phyloP scores from a whole-genome alignment of 116 monocot genomes.

The Iris pallida region DNA sequence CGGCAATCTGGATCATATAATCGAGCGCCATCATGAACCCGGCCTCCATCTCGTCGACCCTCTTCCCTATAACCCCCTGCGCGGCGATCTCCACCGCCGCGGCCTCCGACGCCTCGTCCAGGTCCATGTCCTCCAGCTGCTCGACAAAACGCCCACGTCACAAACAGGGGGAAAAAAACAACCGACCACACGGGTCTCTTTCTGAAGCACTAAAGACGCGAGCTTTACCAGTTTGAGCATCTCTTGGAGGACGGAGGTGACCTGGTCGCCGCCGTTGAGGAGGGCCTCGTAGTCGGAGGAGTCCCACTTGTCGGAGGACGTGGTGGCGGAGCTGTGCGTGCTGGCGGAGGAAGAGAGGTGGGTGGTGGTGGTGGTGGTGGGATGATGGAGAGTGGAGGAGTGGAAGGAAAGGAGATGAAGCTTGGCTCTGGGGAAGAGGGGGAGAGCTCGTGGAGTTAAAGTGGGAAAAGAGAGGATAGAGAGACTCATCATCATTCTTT shows the following conservation, averaged over 20 bases:
- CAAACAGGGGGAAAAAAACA: neutral
- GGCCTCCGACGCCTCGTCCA: conserved; percentile 64
- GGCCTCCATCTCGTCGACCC: conserved; percentile 98
- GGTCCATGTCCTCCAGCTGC: conserved; percentile 87
- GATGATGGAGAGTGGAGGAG: too few relatives aligned
- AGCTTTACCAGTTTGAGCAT: conserved; percentile 71
- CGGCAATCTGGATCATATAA: conserved; percentile 81
- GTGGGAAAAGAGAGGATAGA: neutral
- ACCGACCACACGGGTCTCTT: neutral
- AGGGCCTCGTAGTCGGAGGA: conserved; percentile 49
- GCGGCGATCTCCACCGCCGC: conserved; percentile 82
- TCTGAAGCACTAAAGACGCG: too few relatives aligned
- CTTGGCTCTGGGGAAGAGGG: too few relatives aligned
- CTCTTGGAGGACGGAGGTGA: conserved; percentile 80
- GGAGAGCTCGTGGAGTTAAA: too few relatives aligned
- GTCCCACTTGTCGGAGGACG: conserved; percentile 31
- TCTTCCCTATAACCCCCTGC: conserved; percentile 89
- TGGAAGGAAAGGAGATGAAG: too few relatives aligned
- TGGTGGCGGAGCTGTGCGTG: neutral
- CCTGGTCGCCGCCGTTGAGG: conserved; percentile 89
- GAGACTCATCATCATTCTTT: neutral
- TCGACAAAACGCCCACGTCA: neutral
- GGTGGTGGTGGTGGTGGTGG: neutral
- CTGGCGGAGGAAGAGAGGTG: neutral
- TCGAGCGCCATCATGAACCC: conserved; percentile 96